Conservation (phyloP, 345 rosid species). For the Eucalyptus microcorys region DNA sequence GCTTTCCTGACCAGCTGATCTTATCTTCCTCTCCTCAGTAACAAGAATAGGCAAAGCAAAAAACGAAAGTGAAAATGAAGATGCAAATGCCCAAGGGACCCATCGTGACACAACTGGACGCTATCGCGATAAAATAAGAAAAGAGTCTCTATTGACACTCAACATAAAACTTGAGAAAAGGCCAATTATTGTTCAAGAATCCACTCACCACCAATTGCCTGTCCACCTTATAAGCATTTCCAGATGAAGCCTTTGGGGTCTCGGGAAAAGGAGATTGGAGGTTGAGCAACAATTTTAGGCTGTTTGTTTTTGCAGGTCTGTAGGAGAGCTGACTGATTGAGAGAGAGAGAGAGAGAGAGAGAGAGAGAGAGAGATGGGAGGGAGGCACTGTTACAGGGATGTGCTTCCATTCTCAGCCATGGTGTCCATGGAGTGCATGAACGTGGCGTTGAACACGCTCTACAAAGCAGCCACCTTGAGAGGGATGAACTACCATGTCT, state of each 20-base stretch:
- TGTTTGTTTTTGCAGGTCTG: not conserved
- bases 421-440: constrained; percentile 63
- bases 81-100: not conserved
- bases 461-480: constrained; percentile 71
- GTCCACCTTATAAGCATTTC: not conserved
- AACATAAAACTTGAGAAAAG: not conserved
- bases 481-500: constrained; percentile 78
- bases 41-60: not conserved
- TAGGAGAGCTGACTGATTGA: not conserved
- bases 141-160: not conserved
- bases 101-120: not conserved
- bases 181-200: not conserved
- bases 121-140: not conserved
- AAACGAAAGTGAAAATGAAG: not conserved
- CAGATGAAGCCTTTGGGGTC: not conserved
- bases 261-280: not conserved
- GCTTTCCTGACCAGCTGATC: not conserved
- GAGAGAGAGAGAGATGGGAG: not conserved
- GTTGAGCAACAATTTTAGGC: not conserved
- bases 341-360: not conserved
- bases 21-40: not conserved
- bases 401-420: constrained; percentile 54
- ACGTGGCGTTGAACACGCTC: constrained; percentile 67
- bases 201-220: not conserved
- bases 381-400: constrained; percentile 32